Base-by-base conservation (phyloP, 495 filamentous ascomycete genomes). In the Sordaria brevicollis region DNA sequence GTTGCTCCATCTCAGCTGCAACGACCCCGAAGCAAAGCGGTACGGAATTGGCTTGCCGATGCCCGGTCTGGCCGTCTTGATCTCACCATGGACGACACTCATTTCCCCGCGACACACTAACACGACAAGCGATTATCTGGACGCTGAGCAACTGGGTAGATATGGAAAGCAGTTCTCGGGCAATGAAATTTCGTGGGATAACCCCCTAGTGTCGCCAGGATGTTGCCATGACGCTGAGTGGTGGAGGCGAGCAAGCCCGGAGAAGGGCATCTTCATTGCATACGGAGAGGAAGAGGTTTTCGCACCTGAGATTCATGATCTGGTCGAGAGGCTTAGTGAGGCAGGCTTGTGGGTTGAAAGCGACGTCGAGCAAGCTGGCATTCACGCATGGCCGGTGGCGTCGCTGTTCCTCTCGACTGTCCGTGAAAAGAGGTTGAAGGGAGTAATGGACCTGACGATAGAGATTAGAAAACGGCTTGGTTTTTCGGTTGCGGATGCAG, bases 381-480 rank as follows among this genome's bases (percentile, higher is more conserved):
- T 93, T 68, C 91, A 94, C 80, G 90, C 89, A 11, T 93, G 91
- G 92, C 91, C 91, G 15, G 88, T 94, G 33, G 91, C 88, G 17
- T 84, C 83, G 36, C 74, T 93, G 54, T 93, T 92, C 75, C 78
- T 93, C 19, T 86, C 86, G 66, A 81, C 82, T 54, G 84, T 82
- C 29, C 75, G 78, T 54, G 79, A 82, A n/a, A 81, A 86, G 76
- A 79, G 91, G 70, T 78, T 84, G 71, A 82, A 83, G 54, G 90
- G 89, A 11, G 73, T 93, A 71, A 80, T 76, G 67, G 74, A 79
- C 72, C 81, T 92, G 62, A 86, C 85, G 3, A 78, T 80, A 33
- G 82, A 83, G 67, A 82, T 89, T 71, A 80, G 77, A 76, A 66
- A 75, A 67, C 74, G 74, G 31, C 75, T 81, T n/a, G n/a, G n/a